A percentile compares a stretch with the other conserved stretches of the same genome.
These are phyloP conservation scores for Colletotrichum sp. DNA, from an alignment of 2,329 filamentous ascomycete genomes.

Conservation along the genomic window DNA sequence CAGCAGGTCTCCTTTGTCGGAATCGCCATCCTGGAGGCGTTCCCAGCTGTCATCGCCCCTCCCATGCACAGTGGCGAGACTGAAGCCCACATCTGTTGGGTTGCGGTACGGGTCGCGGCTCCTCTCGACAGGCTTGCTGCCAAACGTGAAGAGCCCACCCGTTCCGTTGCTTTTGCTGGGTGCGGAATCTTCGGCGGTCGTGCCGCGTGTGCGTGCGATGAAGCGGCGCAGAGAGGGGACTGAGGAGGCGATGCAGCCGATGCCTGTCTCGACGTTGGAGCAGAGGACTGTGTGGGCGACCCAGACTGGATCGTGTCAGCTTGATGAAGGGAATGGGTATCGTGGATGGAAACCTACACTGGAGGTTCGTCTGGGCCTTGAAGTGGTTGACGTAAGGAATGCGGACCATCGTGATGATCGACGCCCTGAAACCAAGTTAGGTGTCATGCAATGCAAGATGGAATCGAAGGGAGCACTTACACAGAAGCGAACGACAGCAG, in stretches of 20 bases:
- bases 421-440: conserved; percentile 6
- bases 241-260: conserved; percentile 26
- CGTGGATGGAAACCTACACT: not conserved
- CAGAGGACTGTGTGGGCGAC: conserved; percentile 24
- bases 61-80: conserved; percentile 13
- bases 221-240: conserved; percentile 23
- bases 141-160: conserved; percentile 11
- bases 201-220: conserved; percentile 12
- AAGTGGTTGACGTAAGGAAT: conserved; percentile 27
- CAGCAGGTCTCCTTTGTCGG: conserved; percentile 18
- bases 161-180: not conserved
- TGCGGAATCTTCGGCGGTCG: conserved; percentile 5
- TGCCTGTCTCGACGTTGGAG: conserved; percentile 27
- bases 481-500: conserved; percentile 26
- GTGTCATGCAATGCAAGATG: no score
- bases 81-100: conserved; percentile 19
- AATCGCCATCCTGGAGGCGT: conserved; percentile 20
- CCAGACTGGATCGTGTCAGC: conserved; percentile 14
- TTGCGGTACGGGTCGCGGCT: conserved; percentile 15
- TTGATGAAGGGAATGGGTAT: not conserved
- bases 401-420: conserved; percentile 27
- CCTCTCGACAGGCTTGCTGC: conserved; percentile 16
- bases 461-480: not conserved
- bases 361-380: conserved; percentile 20
- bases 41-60: conserved; percentile 20